These are phyloP conservation scores for Leccinum broughii DNA, from an alignment of 768 basidiomycete genomes.

Conservation along the genomic window DNA sequence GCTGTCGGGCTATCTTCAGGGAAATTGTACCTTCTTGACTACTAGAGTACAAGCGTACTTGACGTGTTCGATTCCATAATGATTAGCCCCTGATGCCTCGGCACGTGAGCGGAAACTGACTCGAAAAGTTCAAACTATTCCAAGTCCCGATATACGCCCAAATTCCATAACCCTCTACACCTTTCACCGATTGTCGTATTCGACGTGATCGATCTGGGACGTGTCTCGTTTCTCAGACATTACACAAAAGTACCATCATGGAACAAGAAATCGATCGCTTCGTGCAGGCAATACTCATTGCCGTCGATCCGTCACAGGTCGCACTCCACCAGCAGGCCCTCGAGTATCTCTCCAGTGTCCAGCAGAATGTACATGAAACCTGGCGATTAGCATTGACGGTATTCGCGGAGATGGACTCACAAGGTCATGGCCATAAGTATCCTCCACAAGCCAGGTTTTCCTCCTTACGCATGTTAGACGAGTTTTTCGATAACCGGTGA, in stretches of 20 bases:
- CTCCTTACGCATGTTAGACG: constrained; percentile 76
- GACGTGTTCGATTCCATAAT: not conserved
- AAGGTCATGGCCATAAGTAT: constrained; percentile 62
- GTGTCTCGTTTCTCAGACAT: constrained; percentile 14
- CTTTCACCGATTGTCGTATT: constrained; percentile 2
- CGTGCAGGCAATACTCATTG: constrained; percentile 85
- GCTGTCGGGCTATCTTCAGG: constrained; percentile 53
- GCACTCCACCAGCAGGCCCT: constrained; percentile 83
- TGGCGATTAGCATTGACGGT: constrained; percentile 82
- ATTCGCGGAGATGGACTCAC: constrained; percentile 61
- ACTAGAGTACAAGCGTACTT: constrained; percentile 7
- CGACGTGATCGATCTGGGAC: constrained; percentile 19
- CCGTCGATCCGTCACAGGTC: constrained; percentile 73
- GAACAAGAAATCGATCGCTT: constrained; percentile 75
- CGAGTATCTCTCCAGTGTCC: constrained; percentile 75
- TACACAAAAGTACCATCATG: constrained; percentile 43
- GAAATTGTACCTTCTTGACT: constrained; percentile 50
- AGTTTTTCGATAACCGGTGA: constrained; percentile 81
- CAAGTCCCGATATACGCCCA: constrained; percentile 5
- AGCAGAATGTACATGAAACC: constrained; percentile 68
- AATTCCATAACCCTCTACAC: not conserved
- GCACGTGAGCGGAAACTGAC: constrained; percentile 30
- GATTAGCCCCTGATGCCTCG: constrained; percentile 21
- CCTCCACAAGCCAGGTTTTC: constrained; percentile 76
- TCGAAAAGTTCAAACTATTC: constrained; percentile 5